Conservation (phyloP, 768 basidiomycete genomes). For the Suillus hirtellus region DNA sequence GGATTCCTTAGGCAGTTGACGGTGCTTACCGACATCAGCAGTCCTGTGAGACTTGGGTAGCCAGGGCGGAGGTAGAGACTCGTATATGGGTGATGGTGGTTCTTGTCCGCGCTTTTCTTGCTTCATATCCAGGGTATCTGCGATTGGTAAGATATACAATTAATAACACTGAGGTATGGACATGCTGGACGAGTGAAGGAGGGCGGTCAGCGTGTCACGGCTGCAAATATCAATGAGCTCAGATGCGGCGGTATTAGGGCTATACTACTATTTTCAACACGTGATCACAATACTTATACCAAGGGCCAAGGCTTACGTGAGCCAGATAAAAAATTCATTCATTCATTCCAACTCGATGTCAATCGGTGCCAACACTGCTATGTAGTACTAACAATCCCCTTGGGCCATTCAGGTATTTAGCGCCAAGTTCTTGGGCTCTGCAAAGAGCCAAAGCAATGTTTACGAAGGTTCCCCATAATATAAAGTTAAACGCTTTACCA, state of each 20-base stretch:
- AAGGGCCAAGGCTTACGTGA: too few species aligned
- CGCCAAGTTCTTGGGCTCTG: too few species aligned
- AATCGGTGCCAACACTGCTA: too few species aligned
- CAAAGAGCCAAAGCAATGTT: too few species aligned
- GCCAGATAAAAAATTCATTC: too few species aligned
- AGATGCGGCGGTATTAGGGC: conserved; percentile 1
- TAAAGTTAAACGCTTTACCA: too few species aligned
- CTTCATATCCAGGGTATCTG: conserved; percentile 7
- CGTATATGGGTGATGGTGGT: conserved; percentile 51
- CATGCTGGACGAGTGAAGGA: background rate
- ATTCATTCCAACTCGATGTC: too few species aligned
- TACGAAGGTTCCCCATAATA: too few species aligned
- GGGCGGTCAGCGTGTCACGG: background rate
- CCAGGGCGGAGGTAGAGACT: conserved; percentile 72
- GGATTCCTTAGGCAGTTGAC: background rate
- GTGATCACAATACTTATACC: background rate
- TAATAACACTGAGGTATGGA: conserved; percentile 8
- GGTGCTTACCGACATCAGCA: conserved; percentile 65
- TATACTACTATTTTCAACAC: background rate
- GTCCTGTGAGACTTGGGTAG: conserved; percentile 63
- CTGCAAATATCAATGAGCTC: background rate
- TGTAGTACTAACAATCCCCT: too few species aligned
- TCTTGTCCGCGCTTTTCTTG: conserved; percentile 26
- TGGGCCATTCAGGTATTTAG: too few species aligned
- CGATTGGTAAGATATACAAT: conserved; percentile 1